phyloP scores from a whole-genome alignment of 2,329 filamentous ascomycete species.

The Colletotrichum higginsianum region DNA sequence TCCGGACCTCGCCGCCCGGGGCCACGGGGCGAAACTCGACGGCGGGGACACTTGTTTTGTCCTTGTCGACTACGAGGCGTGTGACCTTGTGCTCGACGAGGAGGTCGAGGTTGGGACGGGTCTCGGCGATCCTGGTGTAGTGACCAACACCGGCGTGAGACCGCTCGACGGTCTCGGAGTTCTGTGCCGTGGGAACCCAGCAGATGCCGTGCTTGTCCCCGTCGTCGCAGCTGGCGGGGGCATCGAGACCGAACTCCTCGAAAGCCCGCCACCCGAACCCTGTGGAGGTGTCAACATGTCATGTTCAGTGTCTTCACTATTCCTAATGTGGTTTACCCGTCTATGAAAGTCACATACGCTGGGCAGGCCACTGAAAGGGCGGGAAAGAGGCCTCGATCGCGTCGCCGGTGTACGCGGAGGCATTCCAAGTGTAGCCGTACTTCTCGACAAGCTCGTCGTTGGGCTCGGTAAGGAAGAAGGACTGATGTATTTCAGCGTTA shows the following conservation, averaged over 20 bases:
- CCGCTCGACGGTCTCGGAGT: conserved; percentile 47
- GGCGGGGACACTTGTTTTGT: conserved; percentile 22
- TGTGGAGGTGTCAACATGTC: not conserved
- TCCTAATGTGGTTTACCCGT: conserved; percentile 1
- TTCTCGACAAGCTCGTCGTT: conserved; percentile 46
- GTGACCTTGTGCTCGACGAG: conserved; percentile 50
- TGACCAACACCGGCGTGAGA: conserved; percentile 51
- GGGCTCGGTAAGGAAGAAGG: conserved; percentile 43
- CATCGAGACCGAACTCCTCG: conserved; percentile 47
- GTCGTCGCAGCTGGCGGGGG: conserved; percentile 46
- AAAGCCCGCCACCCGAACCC: conserved; percentile 43
- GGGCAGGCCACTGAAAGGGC: conserved; percentile 50
- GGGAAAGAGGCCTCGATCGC: conserved; percentile 52
- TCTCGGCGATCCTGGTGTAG: conserved; percentile 47
- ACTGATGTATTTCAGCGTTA: not conserved
- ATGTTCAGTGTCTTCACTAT: not conserved
- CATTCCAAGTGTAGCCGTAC: conserved; percentile 52
- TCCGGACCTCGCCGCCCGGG: conserved; percentile 42
- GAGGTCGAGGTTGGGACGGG: conserved; percentile 46
- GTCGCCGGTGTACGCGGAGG: conserved; percentile 50
- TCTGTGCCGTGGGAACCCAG: conserved; percentile 50
- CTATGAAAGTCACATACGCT: conserved; percentile 40
- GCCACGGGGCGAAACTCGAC: conserved; percentile 45
- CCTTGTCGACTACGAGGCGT: conserved; percentile 43
- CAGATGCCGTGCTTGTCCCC: conserved; percentile 52